Evolutionary conservation across 108 stramenopile genomes (phyloP).

Genomic region (Fistulifera solaris): DNA sequence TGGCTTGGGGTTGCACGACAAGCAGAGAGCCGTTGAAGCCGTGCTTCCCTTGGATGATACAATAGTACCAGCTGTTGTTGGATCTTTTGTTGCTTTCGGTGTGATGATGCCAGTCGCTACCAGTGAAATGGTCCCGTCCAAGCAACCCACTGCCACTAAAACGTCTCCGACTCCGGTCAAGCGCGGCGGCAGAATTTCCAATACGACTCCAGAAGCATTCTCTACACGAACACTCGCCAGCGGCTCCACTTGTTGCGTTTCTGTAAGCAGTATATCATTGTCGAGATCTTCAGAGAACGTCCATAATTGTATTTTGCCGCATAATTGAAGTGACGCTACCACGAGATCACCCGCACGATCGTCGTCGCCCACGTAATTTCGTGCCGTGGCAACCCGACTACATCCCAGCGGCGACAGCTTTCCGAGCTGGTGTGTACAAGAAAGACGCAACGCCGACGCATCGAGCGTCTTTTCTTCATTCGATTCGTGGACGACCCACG

Average conservation of each 20-base stretch:
- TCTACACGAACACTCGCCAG: conserved; percentile 22
- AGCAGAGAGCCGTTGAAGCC: conserved; percentile 16
- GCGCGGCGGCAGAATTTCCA: conserved; percentile 20
- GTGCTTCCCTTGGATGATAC: conserved; percentile 17
- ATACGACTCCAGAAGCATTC: conserved; percentile 28
- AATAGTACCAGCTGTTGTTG: conserved; percentile 19
- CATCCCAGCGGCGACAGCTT: conserved; percentile 15
- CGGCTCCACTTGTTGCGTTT: conserved; percentile 1
- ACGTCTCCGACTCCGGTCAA: conserved; percentile 21
- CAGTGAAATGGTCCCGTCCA: conserved; percentile 36
- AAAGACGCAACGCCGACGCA: neutral
- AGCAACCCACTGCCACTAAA: conserved; percentile 26
- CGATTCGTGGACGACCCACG: neutral
- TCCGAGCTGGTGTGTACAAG: neutral
- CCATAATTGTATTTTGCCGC: conserved; percentile 28
- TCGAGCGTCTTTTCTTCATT: neutral
- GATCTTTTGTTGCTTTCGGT: conserved; percentile 20
- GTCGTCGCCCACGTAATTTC: conserved; percentile 45
- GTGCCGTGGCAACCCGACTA: conserved; percentile 14
- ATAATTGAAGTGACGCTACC: conserved; percentile 22
- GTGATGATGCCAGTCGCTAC: conserved; percentile 30
- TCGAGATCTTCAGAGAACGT: conserved; percentile 10
- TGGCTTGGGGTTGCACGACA: conserved; percentile 15
- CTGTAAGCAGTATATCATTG: neutral
- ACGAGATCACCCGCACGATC: conserved; percentile 28